These are phyloP conservation scores for Blastobotrys persicus DNA, from an alignment of 1,139 yeast genomes.

Conservation along the genomic window DNA sequence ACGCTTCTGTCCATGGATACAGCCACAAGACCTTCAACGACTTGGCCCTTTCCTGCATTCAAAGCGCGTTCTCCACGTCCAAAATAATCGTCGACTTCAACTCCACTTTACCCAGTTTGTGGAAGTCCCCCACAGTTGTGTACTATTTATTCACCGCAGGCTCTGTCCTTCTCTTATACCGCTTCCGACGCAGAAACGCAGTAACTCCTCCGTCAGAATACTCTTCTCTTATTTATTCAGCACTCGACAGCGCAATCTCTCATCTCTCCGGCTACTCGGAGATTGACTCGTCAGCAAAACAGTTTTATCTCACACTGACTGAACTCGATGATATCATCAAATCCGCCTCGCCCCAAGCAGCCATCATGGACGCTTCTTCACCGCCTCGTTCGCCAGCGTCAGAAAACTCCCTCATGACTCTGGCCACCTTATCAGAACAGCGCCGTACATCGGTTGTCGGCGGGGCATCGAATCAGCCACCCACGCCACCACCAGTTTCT, in stretches of 20 bases:
- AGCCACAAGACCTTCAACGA: slow-evolving; percentile 1
- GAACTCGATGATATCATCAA: background rate
- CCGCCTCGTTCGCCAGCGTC: slow-evolving; percentile 2
- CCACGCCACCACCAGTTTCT: slow-evolving; percentile 2
- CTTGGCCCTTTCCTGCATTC: slow-evolving; percentile 1
- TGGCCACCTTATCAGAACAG: slow-evolving; percentile 1
- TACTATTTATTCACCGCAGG: slow-evolving; percentile 6
- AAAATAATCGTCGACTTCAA: slow-evolving; percentile 2
- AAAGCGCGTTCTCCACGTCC: slow-evolving; percentile 1
- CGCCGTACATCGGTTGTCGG: slow-evolving; percentile 4
- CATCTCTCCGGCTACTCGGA: background rate
- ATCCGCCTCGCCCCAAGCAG: background rate
- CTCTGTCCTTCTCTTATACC: background rate
- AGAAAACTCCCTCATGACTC: slow-evolving; percentile 3
- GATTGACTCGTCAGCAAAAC: slow-evolving; percentile 1
- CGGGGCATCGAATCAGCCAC: slow-evolving; percentile 1
- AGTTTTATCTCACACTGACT: slow-evolving; percentile 1
- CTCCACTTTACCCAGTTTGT: background rate
- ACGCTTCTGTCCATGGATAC: background rate
- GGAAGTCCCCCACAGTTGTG: slow-evolving; percentile 3
- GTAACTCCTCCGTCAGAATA: background rate
- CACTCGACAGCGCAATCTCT: background rate
- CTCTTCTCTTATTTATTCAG: slow-evolving; percentile 2
- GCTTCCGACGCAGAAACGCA: background rate
- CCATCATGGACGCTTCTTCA: background rate